These are phyloP conservation scores for Bipolaris bicolor DNA, from an alignment of 2,329 filamentous ascomycete species.

Conservation along the genomic window DNA sequence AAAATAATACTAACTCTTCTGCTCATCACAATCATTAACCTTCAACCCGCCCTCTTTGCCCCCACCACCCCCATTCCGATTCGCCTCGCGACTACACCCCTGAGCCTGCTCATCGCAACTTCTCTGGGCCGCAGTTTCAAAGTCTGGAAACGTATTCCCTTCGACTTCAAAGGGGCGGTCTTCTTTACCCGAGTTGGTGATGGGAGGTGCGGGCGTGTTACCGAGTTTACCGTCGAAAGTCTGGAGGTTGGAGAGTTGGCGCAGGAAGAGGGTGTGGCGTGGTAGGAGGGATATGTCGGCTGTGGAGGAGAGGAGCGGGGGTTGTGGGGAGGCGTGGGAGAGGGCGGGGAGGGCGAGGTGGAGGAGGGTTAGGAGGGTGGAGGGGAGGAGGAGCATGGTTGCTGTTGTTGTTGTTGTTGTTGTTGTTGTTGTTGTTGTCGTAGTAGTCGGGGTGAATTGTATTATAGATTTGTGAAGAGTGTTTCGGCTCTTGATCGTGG, in stretches of 20 bases:
- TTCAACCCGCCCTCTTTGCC: slow-evolving; percentile 19
- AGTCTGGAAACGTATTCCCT: slow-evolving; percentile 58
- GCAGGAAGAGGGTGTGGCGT: slow-evolving; percentile 43
- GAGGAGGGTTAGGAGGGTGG: slow-evolving; percentile 29
- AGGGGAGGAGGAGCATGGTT: slow-evolving; percentile 33
- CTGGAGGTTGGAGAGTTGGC: slow-evolving; percentile 42
- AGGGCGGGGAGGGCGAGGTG: slow-evolving; percentile 31
- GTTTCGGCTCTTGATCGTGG: background rate
- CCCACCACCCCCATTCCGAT: slow-evolving; percentile 33
- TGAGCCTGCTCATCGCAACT: slow-evolving; percentile 70
- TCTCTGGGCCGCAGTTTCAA: slow-evolving; percentile 62
- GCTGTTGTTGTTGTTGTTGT: too few species aligned
- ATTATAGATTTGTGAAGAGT: background rate
- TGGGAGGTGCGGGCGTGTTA: slow-evolving; percentile 59
- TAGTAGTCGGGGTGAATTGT: background rate
- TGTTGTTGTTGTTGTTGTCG: too few species aligned
- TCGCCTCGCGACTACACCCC: slow-evolving; percentile 54
- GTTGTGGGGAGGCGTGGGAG: slow-evolving; percentile 31
- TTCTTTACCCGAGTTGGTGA: slow-evolving; percentile 56
- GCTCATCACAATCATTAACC: slow-evolving; percentile 31
- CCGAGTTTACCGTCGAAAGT: slow-evolving; percentile 56
- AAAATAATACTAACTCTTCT: slow-evolving; percentile 27
- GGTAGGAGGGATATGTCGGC: slow-evolving; percentile 38
- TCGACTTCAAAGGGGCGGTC: slow-evolving; percentile 50
- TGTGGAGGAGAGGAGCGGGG: slow-evolving; percentile 27